These are phyloP conservation scores for Pythium oligandrum DNA, from an alignment of 352 stramenopile species.

Conservation along the genomic window DNA sequence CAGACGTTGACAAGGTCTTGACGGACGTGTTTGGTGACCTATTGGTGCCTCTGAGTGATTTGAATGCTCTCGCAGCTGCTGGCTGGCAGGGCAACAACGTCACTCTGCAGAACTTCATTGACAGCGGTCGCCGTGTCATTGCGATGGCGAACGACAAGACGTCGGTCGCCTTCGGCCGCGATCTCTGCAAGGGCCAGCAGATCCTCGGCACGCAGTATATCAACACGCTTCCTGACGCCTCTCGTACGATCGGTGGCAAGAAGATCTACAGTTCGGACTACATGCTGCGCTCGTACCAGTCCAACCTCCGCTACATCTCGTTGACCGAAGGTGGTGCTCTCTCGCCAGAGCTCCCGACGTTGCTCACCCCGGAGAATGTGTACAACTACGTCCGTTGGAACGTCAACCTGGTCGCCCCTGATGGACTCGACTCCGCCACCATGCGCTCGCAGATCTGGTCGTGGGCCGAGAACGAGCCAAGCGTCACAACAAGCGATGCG, in stretches of 20 bases:
- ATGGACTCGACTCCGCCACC: conserved; percentile 40
- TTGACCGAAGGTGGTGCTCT: conserved; percentile 24
- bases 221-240: conserved; percentile 26
- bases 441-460: conserved; percentile 51
- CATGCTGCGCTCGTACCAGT: conserved; percentile 39
- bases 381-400: conserved; percentile 51
- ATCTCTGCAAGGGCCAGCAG: conserved; percentile 38
- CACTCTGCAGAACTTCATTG: conserved; percentile 31
- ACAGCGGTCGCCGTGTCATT: conserved; percentile 31
- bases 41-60: conserved; percentile 25
- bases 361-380: conserved; percentile 34
- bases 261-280: conserved; percentile 46
- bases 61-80: conserved; percentile 25
- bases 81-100: conserved; percentile 24
- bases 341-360: conserved; percentile 19
- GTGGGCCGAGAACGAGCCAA: conserved; percentile 45
- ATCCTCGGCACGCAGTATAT: conserved; percentile 33
- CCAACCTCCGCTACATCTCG: conserved; percentile 45
- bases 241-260: conserved; percentile 27
- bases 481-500: not conserved
- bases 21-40: conserved; percentile 37
- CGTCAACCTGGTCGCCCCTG: conserved; percentile 43
- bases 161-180: conserved; percentile 26
- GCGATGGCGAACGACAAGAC: conserved; percentile 46
- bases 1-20: conserved; percentile 29